Evolutionary conservation across 2,329 filamentous ascomycete species (phyloP).

Genomic region (Pseudopithomyces maydicus): DNA sequence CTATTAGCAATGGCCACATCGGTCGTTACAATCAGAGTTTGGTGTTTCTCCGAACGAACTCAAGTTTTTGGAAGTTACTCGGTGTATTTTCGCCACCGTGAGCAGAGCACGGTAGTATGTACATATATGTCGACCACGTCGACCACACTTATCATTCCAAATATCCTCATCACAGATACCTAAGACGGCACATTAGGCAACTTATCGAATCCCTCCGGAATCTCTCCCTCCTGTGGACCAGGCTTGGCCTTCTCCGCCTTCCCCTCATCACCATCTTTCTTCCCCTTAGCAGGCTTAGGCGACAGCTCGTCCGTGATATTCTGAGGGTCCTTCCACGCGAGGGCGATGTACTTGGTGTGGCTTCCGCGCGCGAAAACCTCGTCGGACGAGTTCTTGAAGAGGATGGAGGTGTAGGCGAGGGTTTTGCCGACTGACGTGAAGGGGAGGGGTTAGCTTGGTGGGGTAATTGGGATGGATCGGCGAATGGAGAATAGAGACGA

Average conservation of each 20-base stretch:
- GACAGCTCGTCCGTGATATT: slow-evolving; percentile 65
- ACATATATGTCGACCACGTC: too few species aligned
- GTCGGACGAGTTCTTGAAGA: slow-evolving; percentile 63
- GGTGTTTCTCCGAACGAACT: too few species aligned
- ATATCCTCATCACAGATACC: neutral
- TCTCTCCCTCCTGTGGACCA: neutral
- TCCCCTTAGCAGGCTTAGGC: slow-evolving; percentile 30
- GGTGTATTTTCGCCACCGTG: too few species aligned
- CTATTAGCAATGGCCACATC: too few species aligned
- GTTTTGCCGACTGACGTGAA: slow-evolving; percentile 71
- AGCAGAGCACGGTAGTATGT: too few species aligned
- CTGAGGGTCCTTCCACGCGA: slow-evolving; percentile 66
- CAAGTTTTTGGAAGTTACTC: too few species aligned
- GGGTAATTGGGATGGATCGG: too few species aligned
- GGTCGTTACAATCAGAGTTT: too few species aligned
- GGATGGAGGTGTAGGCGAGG: slow-evolving; percentile 66
- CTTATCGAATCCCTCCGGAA: neutral
- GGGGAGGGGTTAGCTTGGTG: too few species aligned
- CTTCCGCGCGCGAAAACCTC: slow-evolving; percentile 68
- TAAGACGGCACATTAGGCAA: neutral
- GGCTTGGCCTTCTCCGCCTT: neutral
- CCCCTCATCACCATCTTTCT: slow-evolving; percentile 13
- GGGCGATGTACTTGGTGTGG: slow-evolving; percentile 68
- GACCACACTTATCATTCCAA: too few species aligned
- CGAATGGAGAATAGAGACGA: too few species aligned